A percentile compares a stretch with the other conserved stretches of the same genome.
Evolutionary conservation across 2,329 filamentous ascomycete species (phyloP).

Genomic region (Cryphonectria parasitica): DNA sequence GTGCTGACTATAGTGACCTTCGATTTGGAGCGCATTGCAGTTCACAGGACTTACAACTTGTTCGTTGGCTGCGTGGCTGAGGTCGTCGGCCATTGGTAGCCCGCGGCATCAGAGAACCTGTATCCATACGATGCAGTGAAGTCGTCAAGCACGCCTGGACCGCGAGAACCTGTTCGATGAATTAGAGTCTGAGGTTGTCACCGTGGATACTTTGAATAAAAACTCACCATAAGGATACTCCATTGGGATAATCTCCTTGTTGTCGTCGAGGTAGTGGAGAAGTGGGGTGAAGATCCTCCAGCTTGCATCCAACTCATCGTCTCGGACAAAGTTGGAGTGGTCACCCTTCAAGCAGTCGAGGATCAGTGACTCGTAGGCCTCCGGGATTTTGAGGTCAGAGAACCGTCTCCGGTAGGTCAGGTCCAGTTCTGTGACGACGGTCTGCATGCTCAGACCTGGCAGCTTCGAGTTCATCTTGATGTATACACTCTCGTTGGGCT

Average conservation of each 20-base stretch:
- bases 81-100: slow-evolving; percentile 92
- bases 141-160: slow-evolving; percentile 93
- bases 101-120: slow-evolving; percentile 96
- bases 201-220: slow-evolving; percentile 8
- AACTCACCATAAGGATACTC: slow-evolving; percentile 95
- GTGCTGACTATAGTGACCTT: neutral
- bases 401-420: slow-evolving; percentile 97
- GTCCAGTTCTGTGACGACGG: slow-evolving; percentile 96
- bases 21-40: slow-evolving; percentile 1
- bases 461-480: slow-evolving; percentile 99
- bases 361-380: slow-evolving; percentile 98
- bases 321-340: slow-evolving; percentile 98
- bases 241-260: slow-evolving; percentile 99
- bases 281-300: slow-evolving; percentile 99
- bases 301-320: slow-evolving; percentile 94
- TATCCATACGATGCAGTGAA: slow-evolving; percentile 98
- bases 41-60: slow-evolving; percentile 70
- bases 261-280: slow-evolving; percentile 96
- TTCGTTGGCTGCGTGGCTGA: slow-evolving; percentile 66
- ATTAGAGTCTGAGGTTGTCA: slow-evolving; percentile 32
- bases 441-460: slow-evolving; percentile 98
- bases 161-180: slow-evolving; percentile 76
- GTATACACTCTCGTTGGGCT: slow-evolving; percentile 99
- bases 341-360: slow-evolving; percentile 98
- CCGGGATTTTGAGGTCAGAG: slow-evolving; percentile 98